These are phyloP conservation scores for Phytophthora pinifolia DNA, from an alignment of 352 stramenopile genomes.

Conservation along the genomic window DNA sequence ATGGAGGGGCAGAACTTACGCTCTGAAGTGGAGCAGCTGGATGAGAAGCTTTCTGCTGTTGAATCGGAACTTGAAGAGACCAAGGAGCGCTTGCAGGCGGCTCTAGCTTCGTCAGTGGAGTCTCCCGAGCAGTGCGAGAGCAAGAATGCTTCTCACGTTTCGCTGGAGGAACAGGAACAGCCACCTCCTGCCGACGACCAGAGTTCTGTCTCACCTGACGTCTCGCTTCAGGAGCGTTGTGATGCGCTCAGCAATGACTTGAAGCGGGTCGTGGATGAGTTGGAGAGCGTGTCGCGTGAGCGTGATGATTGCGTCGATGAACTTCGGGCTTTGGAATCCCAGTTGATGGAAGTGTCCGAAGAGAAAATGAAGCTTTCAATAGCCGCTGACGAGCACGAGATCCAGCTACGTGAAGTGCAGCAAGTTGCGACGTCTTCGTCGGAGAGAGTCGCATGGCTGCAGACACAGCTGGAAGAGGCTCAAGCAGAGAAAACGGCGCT, in stretches of 20 bases:
- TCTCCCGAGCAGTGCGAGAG: slow-evolving; percentile 5
- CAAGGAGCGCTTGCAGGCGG: slow-evolving; percentile 16
- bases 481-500: slow-evolving; percentile 13
- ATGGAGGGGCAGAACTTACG: slow-evolving; percentile 6
- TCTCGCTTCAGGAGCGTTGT: slow-evolving; percentile 11
- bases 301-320: slow-evolving; percentile 47
- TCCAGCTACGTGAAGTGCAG: slow-evolving; percentile 22
- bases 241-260: slow-evolving; percentile 24
- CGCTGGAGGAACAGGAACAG: slow-evolving; percentile 4
- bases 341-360: slow-evolving; percentile 54
- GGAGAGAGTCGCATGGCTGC: slow-evolving; percentile 14
- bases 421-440: slow-evolving; percentile 10
- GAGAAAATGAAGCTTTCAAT: slow-evolving; percentile 42
- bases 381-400: slow-evolving; percentile 15
- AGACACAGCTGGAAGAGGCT: slow-evolving; percentile 17
- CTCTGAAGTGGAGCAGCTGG: slow-evolving; percentile 13
- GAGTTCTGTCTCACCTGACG: background rate
- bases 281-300: slow-evolving; percentile 38
- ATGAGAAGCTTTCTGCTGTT: slow-evolving; percentile 12
- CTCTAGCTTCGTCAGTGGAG: background rate
- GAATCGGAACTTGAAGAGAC: slow-evolving; percentile 15
- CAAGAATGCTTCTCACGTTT: slow-evolving; percentile 1
- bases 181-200: background rate
- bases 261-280: slow-evolving; percentile 16
- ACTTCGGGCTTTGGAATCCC: slow-evolving; percentile 42